Evolutionary conservation across 164 flowering plant species (phyloP).

Genomic region (Magnolia changhungtana): DNA sequence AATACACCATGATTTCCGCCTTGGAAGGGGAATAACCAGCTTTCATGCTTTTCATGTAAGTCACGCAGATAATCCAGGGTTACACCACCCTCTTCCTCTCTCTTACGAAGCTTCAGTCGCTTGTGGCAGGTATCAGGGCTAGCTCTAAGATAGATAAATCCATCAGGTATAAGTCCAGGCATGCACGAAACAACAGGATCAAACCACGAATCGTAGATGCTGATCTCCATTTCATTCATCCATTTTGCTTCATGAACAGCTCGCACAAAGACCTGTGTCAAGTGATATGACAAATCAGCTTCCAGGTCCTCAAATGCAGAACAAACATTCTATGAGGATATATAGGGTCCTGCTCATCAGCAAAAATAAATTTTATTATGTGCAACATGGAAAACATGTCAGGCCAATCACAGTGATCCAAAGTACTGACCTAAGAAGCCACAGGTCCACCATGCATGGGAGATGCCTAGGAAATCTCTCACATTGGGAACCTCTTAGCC

Average conservation of each 20-base stretch:
- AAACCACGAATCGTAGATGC: slow-evolving; percentile 98
- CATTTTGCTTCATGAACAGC: slow-evolving; percentile 99
- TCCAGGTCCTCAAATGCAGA: background rate
- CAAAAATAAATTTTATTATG: too few species aligned
- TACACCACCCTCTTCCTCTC: slow-evolving; percentile 93
- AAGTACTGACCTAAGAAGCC: too few species aligned
- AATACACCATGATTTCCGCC: slow-evolving; percentile 78
- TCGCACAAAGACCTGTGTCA: slow-evolving; percentile 82
- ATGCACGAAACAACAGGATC: slow-evolving; percentile 91
- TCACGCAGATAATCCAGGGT: slow-evolving; percentile 75
- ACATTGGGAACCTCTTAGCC: too few species aligned
- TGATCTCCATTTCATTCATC: slow-evolving; percentile 99
- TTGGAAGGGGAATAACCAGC: slow-evolving; percentile 83
- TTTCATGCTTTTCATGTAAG: slow-evolving; percentile 95
- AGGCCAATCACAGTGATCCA: background rate
- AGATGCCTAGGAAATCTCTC: too few species aligned
- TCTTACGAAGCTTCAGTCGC: slow-evolving; percentile 73
- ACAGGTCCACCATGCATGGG: too few species aligned
- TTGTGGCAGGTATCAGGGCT: slow-evolving; percentile 96
- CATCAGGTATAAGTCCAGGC: slow-evolving; percentile 96
- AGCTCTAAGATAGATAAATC: slow-evolving; percentile 92
- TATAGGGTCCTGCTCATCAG: background rate
- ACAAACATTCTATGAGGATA: background rate
- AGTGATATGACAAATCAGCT: background rate
- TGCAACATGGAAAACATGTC: background rate